Base-by-base conservation (phyloP, 1,284 basidiomycete genomes). In the Ceratobasidium sp. region DNA sequence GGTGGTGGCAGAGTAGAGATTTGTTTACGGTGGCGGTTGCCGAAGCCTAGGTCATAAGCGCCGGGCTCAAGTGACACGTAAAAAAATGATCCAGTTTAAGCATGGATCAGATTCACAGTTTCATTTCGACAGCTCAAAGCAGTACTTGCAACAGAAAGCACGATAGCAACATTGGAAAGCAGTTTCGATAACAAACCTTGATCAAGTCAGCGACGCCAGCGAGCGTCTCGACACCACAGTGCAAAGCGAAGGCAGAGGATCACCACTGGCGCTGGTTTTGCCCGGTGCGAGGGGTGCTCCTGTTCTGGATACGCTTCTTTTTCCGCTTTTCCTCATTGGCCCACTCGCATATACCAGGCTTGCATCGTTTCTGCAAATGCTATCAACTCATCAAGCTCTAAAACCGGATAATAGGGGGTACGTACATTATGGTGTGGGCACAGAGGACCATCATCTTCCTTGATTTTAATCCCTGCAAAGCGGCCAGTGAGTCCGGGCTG, bases 341-440 rank as follows among this genome's bases (percentile, higher is more conserved):
- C 63, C 63, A 66, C 39, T 76, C 61, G 26, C 73, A 76, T 56
- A 76, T 76, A n/a, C 73, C 73, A 28, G 73, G 40, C 53, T 66
- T 66, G 73, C 73, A 76, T 18, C 63, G 61, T 76, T 76, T 67
- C 73, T 76, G 26, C 3, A 20, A 10, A 33, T 20, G 23, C 15
- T 9, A 42, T 42, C 40, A 76, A 13, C 9, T 18, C 49, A 39
- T 28, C 23, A 46, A 46, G 33, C 23, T 39, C 26, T 13, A 9
- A 15, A 40, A 56, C 33, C 9, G 18, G 20, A 53, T 13, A 39
- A 39, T 13, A 39, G 20, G 33, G 53, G 18, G 58, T 9, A 42
- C 69, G 12, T 76, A 76, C 73, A 33, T 66, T 66, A 23, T 76
- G 73, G 13, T 39, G 23, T 33, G 61, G 63, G 63, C 73, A 76